These are phyloP conservation scores for Yamadazyma olivae DNA, from an alignment of 805 yeast genomes.

Conservation along the genomic window DNA sequence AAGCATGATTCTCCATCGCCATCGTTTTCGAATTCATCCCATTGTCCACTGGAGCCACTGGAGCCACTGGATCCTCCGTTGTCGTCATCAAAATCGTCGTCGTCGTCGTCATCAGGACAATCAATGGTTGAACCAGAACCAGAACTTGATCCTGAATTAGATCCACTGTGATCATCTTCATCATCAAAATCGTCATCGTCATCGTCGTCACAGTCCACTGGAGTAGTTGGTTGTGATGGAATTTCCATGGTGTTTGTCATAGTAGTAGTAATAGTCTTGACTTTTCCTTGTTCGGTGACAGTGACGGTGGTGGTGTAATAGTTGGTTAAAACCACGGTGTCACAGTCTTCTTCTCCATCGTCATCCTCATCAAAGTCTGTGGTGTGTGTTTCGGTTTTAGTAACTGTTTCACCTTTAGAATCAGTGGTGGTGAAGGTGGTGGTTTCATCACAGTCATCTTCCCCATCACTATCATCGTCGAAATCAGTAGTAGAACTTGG, in stretches of 20 bases:
- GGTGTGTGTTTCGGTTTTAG: constrained; percentile 4
- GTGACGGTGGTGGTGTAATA: constrained; percentile 9
- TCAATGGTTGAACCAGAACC: constrained; percentile 6
- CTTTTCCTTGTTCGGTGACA: constrained; percentile 12
- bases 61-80: constrained; percentile 5
- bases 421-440: constrained; percentile 6
- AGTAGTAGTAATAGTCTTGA: constrained; percentile 11
- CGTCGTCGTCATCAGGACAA: constrained; percentile 14
- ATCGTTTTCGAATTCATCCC: constrained; percentile 3
- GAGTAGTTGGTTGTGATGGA: constrained; percentile 2
- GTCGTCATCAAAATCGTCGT: constrained; percentile 6
- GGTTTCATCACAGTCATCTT: constrained; percentile 5
- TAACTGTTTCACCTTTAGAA: constrained; percentile 5
- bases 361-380: constrained; percentile 4
- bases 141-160: constrained; percentile 8
- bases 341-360: constrained; percentile 11
- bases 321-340: constrained; percentile 13
- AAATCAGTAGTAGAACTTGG: constrained; percentile 6
- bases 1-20: constrained; percentile 4
- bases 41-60: neutral
- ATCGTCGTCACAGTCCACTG: constrained; percentile 12
- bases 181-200: constrained; percentile 16
- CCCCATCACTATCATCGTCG: constrained; percentile 16
- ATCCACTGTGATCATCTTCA: constrained; percentile 6
- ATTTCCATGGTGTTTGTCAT: constrained; percentile 7